phyloP scores from a whole-genome alignment of 108 stramenopile genomes.

The Nitzschia palea region DNA sequence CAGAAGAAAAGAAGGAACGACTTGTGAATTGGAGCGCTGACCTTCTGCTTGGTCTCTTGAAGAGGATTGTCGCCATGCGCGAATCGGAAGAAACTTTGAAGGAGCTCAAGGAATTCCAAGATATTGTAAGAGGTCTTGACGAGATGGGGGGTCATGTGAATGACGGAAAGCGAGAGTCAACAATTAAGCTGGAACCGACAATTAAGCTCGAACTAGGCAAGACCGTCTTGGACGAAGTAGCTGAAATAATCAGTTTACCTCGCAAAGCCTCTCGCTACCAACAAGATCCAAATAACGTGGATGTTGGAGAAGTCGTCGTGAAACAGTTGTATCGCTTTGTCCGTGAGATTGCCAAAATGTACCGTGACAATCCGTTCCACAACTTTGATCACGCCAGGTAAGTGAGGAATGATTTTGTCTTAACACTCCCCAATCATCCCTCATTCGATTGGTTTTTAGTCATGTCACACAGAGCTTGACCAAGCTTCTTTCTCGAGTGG shows the following conservation, averaged over 20 bases:
- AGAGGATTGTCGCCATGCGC: slow-evolving; percentile 21
- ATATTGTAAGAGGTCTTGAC: slow-evolving; percentile 9
- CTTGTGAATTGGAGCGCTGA: slow-evolving; percentile 14
- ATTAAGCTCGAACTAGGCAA: neutral
- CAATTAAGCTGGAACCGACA: neutral
- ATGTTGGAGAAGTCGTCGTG: neutral
- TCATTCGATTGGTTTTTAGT: neutral
- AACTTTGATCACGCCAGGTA: slow-evolving; percentile 22
- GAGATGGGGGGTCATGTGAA: neutral
- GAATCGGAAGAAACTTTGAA: slow-evolving; percentile 1
- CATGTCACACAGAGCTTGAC: slow-evolving; percentile 15
- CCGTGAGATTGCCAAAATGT: slow-evolving; percentile 21
- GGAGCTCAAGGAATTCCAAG: slow-evolving; percentile 13
- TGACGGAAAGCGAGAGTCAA: neutral
- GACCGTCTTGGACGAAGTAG: slow-evolving; percentile 16
- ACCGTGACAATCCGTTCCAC: slow-evolving; percentile 20
- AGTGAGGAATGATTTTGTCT: neutral
- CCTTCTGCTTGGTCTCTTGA: slow-evolving; percentile 6
- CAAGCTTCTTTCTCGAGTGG: slow-evolving; percentile 18
- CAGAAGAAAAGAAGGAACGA: slow-evolving; percentile 11
- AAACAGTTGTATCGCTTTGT: slow-evolving; percentile 17
- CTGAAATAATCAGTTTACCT: slow-evolving; percentile 15
- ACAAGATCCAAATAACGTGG: slow-evolving; percentile 12
- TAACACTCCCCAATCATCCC: neutral
- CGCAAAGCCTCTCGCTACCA: slow-evolving; percentile 11